phyloP scores from a whole-genome alignment of 768 basidiomycete genomes.

The Lactifluus rugatus region DNA sequence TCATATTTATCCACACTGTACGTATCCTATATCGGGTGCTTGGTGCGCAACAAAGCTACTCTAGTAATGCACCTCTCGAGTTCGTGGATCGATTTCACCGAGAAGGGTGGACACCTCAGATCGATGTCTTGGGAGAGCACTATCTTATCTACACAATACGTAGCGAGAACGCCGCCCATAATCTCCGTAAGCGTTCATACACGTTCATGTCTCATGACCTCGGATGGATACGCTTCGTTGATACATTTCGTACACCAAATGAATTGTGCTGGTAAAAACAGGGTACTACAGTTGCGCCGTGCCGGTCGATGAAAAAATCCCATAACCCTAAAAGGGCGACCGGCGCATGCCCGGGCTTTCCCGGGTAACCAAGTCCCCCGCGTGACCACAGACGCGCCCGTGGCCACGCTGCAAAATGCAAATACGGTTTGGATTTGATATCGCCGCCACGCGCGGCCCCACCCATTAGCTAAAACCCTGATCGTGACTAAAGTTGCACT shows the following conservation, averaged over 20 bases:
- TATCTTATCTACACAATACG: not conserved
- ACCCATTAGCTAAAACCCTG: slow-evolving; percentile 15
- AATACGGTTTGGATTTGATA: too few species aligned
- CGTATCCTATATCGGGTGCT: slow-evolving; percentile 19
- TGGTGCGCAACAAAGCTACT: slow-evolving; percentile 19
- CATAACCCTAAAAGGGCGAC: not conserved
- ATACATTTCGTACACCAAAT: slow-evolving; percentile 4
- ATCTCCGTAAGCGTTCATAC: slow-evolving; percentile 8
- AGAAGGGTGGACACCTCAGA: not conserved
- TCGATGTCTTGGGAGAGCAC: slow-evolving; percentile 1
- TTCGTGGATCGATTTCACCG: not conserved
- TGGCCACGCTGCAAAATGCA: not conserved
- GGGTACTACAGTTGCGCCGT: slow-evolving; percentile 4
- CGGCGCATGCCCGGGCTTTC: not conserved
- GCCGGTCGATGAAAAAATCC: slow-evolving; percentile 3
- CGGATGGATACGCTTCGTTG: not conserved
- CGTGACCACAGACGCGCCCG: not conserved
- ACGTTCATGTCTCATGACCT: slow-evolving; percentile 9
- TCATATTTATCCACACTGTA: slow-evolving; percentile 25
- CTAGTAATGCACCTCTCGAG: slow-evolving; percentile 13
- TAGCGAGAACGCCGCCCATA: not conserved
- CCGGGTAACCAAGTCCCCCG: not conserved
- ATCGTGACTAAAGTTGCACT: slow-evolving; percentile 78
- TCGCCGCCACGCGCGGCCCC: not conserved
- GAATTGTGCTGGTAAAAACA: slow-evolving; percentile 7